Base-by-base conservation (phyloP, 2,329 filamentous ascomycete species). In the Fusarium bulbicola region DNA sequence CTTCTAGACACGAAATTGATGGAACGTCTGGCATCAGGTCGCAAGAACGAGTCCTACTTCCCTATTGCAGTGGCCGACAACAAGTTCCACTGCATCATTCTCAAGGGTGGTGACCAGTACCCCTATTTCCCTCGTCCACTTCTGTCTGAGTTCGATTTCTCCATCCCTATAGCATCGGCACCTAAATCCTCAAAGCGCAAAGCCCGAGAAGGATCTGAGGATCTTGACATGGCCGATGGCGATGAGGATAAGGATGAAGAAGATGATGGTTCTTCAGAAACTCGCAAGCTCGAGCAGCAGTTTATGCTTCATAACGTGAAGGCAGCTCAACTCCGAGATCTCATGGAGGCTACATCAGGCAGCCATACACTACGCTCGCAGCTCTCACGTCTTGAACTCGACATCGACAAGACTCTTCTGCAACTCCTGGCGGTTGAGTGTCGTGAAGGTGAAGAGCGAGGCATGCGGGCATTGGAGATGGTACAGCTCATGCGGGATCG, bases 71-170 rank as follows among this genome's bases (percentile, higher is more conserved):
- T 98, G 3, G 94, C 95, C 6, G 91, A 95, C 77, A 89, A 93
- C 78, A 95, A 93, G 79, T 99, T 99, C 82, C 95, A 98, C 86
- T 99, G 97, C 84, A 98, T 99, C 83, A 98, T 99, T 77, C 91
- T 99, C 79, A 99, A 99, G 84, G 96, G 96, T 71, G 93, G 93
- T 40, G 96, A 99, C 80, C 90, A 92, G 79, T 94, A 98, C 79
- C 95, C 95, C 1, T 98, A 96, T 84, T 98, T 95, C 84, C 96
- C 94, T 16, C 91, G 93, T 15, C 95, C 94, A 5, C 85, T 98
- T 42, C 91, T 99, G 40, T 95, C 92, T 46, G 96, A 99, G 81
- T 99, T 99, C 79, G 93, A 95, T 54, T 97, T 99, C 80, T 90
- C 92, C 47, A 89, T 99, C 24, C 96, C 97, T 1, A 85, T 98